phyloP scores from a whole-genome alignment of 2,329 filamentous ascomycete species.

The Fusarium camptoceras region DNA sequence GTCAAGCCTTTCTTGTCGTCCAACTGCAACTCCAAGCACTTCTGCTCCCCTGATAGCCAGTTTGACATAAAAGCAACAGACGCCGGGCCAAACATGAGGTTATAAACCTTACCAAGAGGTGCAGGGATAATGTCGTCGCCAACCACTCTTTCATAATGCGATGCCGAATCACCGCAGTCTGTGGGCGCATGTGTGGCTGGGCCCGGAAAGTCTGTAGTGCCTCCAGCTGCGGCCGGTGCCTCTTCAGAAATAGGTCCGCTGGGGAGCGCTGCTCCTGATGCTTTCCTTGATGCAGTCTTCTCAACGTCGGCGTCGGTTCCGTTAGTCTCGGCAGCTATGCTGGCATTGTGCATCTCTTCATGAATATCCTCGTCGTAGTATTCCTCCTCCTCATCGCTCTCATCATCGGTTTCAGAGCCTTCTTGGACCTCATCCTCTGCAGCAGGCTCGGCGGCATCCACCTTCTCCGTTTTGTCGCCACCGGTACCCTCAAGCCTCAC shows the following conservation, averaged over 20 bases:
- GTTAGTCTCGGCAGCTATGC: conserved; percentile 62
- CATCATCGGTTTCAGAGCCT: conserved; percentile 67
- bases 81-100: conserved; percentile 83
- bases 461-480: conserved; percentile 92
- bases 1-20: conserved; percentile 84
- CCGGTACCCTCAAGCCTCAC: conserved; percentile 83
- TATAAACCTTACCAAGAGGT: conserved; percentile 91
- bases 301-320: conserved; percentile 66
- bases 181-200: conserved; percentile 85
- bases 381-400: conserved; percentile 72
- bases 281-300: conserved; percentile 75
- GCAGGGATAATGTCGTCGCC: conserved; percentile 89
- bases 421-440: conserved; percentile 59
- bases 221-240: conserved; percentile 55
- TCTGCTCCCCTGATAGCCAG: conserved; percentile 88
- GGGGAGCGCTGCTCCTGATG: conserved; percentile 66
- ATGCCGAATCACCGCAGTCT: conserved; percentile 81
- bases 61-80: conserved; percentile 87
- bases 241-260: conserved; percentile 63
- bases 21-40: conserved; percentile 87
- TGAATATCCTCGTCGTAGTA: conserved; percentile 78
- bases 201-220: conserved; percentile 79
- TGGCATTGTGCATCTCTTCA: conserved; percentile 82
- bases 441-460: conserved; percentile 63
- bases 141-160: conserved; percentile 86